phyloP scores from a whole-genome alignment of 306 rosid genomes.

The Acmispon strigosus region DNA sequence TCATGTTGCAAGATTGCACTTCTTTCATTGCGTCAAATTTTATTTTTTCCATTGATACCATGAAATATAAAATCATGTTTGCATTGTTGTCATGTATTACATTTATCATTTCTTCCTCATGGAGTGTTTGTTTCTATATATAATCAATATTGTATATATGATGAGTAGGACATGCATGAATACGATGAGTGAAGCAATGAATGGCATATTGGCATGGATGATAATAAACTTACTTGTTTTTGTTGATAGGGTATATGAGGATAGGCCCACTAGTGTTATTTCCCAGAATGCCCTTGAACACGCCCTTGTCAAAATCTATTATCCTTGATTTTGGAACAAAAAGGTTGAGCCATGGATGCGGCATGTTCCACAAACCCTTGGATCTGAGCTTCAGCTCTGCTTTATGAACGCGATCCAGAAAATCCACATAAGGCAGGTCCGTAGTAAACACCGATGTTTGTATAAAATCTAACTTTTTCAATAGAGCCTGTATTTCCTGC shows the following conservation, averaged over 20 bases:
- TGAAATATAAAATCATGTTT: neutral
- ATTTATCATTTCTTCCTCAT: too few species aligned
- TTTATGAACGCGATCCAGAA: slow-evolving; percentile 87
- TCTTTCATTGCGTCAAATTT: too few species aligned
- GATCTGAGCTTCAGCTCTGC: slow-evolving; percentile 88
- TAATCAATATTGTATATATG: neutral
- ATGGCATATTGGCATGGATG: too few species aligned
- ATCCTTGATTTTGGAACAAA: slow-evolving; percentile 92
- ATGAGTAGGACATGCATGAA: slow-evolving; percentile 12
- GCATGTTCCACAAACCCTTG: slow-evolving; percentile 85
- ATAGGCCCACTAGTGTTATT: slow-evolving; percentile 94
- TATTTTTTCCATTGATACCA: too few species aligned
- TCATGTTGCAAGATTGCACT: too few species aligned
- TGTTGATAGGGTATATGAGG: slow-evolving; percentile 96
- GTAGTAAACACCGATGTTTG: slow-evolving; percentile 71
- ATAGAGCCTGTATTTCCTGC: slow-evolving; percentile 61
- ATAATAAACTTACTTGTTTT: slow-evolving; percentile 58
- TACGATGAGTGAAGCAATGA: neutral
- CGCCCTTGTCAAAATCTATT: slow-evolving; percentile 70
- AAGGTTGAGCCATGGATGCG: slow-evolving; percentile 99
- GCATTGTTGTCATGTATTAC: too few species aligned
- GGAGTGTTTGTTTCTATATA: slow-evolving; percentile 1
- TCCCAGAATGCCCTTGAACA: slow-evolving; percentile 87
- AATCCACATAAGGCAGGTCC: slow-evolving; percentile 79
- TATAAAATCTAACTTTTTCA: slow-evolving; percentile 57